phyloP scores from a whole-genome alignment of 768 basidiomycete species.

The Neoboletus magnificus region DNA sequence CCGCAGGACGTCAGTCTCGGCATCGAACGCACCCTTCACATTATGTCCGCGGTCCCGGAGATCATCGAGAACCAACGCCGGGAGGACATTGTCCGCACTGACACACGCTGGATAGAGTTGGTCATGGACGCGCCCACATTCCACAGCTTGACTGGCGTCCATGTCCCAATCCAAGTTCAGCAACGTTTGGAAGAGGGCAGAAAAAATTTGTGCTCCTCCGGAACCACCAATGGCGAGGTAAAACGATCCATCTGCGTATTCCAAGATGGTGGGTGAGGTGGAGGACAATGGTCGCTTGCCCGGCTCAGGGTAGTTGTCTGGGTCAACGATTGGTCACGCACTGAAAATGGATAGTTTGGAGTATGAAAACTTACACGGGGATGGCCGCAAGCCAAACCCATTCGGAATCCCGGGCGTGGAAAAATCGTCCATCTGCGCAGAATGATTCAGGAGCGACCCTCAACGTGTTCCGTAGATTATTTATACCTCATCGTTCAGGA shows the following conservation, averaged over 20 bases:
- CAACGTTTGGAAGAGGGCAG: conserved; percentile 73
- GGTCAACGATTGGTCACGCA: background rate
- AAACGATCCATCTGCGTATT: conserved; percentile 69
- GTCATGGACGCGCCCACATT: conserved; percentile 79
- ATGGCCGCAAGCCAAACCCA: conserved; percentile 77
- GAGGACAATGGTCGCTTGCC: conserved; percentile 92
- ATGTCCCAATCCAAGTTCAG: conserved; percentile 75
- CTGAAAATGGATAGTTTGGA: background rate
- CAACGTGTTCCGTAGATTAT: background rate
- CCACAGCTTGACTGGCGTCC: conserved; percentile 79
- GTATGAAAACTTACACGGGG: conserved; percentile 55
- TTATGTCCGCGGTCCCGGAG: conserved; percentile 68
- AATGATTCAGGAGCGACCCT: background rate
- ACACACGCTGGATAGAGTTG: conserved; percentile 71
- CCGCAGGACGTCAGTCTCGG: background rate
- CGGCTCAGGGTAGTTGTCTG: conserved; percentile 86
- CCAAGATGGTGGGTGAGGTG: conserved; percentile 75
- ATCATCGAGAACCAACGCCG: conserved; percentile 49
- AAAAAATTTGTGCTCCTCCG: conserved; percentile 85
- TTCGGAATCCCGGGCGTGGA: conserved; percentile 83
- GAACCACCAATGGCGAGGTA: conserved; percentile 77
- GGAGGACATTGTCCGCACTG: conserved; percentile 62
- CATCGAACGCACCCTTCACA: conserved; percentile 48
- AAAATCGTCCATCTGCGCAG: conserved; percentile 81
- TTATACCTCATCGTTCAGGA: conserved; percentile 81